phyloP scores from a whole-genome alignment of 2,329 filamentous ascomycete species.

The Neonectria hederae region DNA sequence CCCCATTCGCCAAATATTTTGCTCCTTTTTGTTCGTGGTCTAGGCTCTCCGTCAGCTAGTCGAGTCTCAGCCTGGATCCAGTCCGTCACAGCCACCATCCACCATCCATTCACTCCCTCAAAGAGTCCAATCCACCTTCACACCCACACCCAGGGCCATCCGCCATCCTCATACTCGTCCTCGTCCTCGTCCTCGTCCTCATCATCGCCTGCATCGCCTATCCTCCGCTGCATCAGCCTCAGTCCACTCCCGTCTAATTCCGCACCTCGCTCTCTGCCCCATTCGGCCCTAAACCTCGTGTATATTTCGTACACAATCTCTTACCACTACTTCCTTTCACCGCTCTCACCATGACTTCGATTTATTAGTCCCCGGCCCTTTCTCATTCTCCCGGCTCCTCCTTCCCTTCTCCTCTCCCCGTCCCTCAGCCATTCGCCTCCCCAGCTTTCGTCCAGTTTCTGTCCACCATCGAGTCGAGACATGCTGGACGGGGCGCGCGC shows the following conservation, averaged over 20 bases:
- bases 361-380: conserved; percentile 13
- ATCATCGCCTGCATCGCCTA: not conserved
- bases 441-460: conserved; percentile 18
- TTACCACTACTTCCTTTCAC: not conserved
- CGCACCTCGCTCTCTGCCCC: not conserved
- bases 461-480: conserved; percentile 30
- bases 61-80: conserved; percentile 10
- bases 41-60: not conserved
- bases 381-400: not conserved
- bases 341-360: conserved; percentile 13
- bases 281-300: conserved; percentile 10
- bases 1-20: not conserved
- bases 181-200: conserved; percentile 13
- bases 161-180: conserved; percentile 9
- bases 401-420: not conserved
- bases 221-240: not conserved
- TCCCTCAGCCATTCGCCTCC: not conserved
- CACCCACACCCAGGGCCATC: conserved; percentile 5
- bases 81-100: conserved; percentile 7
- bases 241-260: not conserved
- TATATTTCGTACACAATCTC: not conserved
- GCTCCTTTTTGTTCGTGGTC: not conserved
- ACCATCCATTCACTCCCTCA: conserved; percentile 6
- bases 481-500: conserved; percentile 49
- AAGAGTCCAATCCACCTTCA: not conserved